Conservation (phyloP, 2,329 filamentous ascomycete species). For the Pochonia chlamydosporia region DNA sequence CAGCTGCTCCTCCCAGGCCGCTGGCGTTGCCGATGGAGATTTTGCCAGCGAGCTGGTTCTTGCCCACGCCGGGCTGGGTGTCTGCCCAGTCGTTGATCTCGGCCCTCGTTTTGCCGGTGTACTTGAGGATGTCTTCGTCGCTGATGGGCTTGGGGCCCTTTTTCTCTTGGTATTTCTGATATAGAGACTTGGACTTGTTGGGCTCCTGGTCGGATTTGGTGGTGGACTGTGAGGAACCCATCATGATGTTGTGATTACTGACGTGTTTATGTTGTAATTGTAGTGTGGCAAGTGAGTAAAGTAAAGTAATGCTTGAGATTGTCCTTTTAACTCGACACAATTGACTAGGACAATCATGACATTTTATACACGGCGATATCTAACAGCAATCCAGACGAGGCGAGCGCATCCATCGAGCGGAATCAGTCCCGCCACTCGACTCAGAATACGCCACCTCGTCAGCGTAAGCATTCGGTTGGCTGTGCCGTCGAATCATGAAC, state of each 20-base stretch:
- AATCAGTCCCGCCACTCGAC: not conserved
- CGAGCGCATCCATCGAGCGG: too few species aligned
- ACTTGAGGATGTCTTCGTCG: constrained; percentile 34
- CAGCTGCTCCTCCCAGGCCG: constrained; percentile 23
- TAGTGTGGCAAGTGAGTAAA: too few species aligned
- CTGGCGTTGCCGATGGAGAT: constrained; percentile 21
- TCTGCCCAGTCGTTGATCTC: constrained; percentile 32
- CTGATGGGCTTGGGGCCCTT: constrained; percentile 25
- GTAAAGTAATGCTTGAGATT: too few species aligned
- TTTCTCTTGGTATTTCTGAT: constrained; percentile 24
- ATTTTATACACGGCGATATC: too few species aligned
- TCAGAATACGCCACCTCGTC: not conserved
- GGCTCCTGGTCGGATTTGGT: not conserved
- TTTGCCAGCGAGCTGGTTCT: constrained; percentile 32
- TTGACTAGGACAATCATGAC: too few species aligned
- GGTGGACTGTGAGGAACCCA: constrained; percentile 9
- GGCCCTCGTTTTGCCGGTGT: constrained; percentile 32
- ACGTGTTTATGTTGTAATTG: not conserved
- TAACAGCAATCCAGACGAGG: too few species aligned
- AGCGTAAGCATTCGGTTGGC: too few species aligned
- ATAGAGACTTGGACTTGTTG: constrained; percentile 23
- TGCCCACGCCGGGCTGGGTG: constrained; percentile 31
- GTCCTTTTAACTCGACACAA: too few species aligned
- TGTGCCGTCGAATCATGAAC: too few species aligned
- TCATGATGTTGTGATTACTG: not conserved